Conservation (phyloP, 768 basidiomycete genomes). For the Cystobasidium onofrii region DNA sequence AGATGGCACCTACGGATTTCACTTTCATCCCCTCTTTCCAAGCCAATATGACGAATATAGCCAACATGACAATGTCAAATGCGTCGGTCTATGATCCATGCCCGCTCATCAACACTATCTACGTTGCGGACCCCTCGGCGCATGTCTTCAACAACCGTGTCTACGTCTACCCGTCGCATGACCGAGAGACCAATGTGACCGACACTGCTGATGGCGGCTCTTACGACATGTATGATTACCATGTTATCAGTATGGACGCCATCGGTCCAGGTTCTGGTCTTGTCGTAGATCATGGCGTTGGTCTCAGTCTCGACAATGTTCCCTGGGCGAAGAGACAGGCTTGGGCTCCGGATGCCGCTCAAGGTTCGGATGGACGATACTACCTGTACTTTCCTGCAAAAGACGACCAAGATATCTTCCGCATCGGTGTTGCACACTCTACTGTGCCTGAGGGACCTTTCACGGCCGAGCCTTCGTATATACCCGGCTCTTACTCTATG, state of each 20-base stretch:
- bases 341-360: constrained; percentile 23
- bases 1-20: neutral
- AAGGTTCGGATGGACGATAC: constrained; percentile 4
- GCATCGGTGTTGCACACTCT: constrained; percentile 6
- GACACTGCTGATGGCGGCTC: neutral
- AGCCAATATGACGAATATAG: neutral
- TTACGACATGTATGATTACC: constrained; percentile 23
- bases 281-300: constrained; percentile 11
- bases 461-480: neutral
- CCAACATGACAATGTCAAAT: constrained; percentile 6
- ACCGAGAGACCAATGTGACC: neutral
- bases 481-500: neutral
- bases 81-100: constrained; percentile 7
- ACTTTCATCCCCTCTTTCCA: neutral
- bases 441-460: constrained; percentile 7
- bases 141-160: constrained; percentile 17
- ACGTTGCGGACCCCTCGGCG: constrained; percentile 20
- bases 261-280: neutral
- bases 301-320: neutral
- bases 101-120: neutral
- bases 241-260: constrained; percentile 6
- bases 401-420: constrained; percentile 16
- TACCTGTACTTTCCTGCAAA: constrained; percentile 20
- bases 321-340: constrained; percentile 6
- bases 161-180: constrained; percentile 17